phyloP scores from a whole-genome alignment of 1,284 basidiomycete genomes.

The Cryptococcus floricola region DNA sequence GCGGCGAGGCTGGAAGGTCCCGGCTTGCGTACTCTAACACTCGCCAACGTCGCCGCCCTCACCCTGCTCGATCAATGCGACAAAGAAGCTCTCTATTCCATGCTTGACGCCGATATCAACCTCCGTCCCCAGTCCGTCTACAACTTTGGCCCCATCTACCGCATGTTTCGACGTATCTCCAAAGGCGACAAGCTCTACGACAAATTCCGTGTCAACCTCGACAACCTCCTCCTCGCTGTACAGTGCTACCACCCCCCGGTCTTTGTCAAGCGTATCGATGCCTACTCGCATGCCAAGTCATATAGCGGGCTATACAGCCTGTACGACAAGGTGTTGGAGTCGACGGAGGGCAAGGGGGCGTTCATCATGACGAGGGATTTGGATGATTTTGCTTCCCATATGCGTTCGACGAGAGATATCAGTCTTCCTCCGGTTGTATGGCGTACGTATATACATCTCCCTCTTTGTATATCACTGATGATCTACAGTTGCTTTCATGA shows the following conservation, averaged over 20 bases:
- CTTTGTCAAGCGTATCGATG: conserved; percentile 11
- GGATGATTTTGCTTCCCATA: conserved; percentile 1
- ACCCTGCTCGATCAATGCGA: conserved; percentile 25
- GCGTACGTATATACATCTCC: conserved; percentile 16
- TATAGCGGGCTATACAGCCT: conserved; percentile 1
- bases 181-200: background rate
- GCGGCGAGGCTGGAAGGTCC: conserved; percentile 19
- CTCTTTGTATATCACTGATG: background rate
- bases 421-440: conserved; percentile 16
- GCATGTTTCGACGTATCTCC: conserved; percentile 1
- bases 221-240: conserved; percentile 17
- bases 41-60: conserved; percentile 21
- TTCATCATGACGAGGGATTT: conserved; percentile 15
- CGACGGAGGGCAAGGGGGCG: conserved; percentile 18
- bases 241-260: conserved; percentile 23
- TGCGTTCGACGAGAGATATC: conserved; percentile 5
- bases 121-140: conserved; percentile 2
- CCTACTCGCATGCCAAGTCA: conserved; percentile 2
- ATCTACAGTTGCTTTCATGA: conserved; percentile 9
- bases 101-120: conserved; percentile 17
- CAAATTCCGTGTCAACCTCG: conserved; percentile 15
- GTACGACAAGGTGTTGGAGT: conserved; percentile 21
- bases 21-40: conserved; percentile 16
- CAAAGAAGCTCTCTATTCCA: conserved; percentile 7
- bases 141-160: conserved; percentile 8